These are phyloP conservation scores for Flaveria ramosissima DNA, from an alignment of 129 eudicot genomes.

Conservation along the genomic window DNA sequence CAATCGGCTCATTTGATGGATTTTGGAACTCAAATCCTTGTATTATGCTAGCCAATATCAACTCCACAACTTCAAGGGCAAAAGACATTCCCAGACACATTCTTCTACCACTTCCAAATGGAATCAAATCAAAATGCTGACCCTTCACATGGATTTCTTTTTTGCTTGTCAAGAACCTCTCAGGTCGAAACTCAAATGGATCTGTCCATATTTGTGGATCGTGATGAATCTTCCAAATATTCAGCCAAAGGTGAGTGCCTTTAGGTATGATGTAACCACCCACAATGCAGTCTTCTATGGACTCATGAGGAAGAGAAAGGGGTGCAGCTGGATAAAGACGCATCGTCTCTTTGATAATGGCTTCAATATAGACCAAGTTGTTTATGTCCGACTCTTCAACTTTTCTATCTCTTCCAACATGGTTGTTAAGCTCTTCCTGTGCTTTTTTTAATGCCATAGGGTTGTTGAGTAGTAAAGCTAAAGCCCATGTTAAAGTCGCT, in stretches of 20 bases:
- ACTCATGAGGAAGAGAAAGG: conserved; percentile 37
- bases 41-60: conserved; percentile 35
- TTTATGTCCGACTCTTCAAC: conserved; percentile 36
- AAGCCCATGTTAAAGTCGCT: conserved; percentile 37
- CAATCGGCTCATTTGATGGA: conserved; percentile 2
- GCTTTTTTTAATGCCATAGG: conserved; percentile 29
- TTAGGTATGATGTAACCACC: conserved; percentile 34
- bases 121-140: conserved; percentile 23
- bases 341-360: conserved; percentile 42
- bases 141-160: conserved; percentile 22
- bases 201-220: conserved; percentile 45
- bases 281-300: conserved; percentile 36
- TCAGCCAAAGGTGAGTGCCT: conserved; percentile 38
- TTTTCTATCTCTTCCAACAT: conserved; percentile 17
- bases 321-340: conserved; percentile 45
- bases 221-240: conserved; percentile 47
- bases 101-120: conserved; percentile 47
- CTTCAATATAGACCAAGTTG: conserved; percentile 38
- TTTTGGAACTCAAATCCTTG: conserved; percentile 41
- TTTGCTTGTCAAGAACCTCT: conserved; percentile 34
- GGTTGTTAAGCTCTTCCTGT: conserved; percentile 34
- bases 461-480: conserved; percentile 43
- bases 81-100: conserved; percentile 33
- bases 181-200: conserved; percentile 40
- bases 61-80: conserved; percentile 27